Evolutionary conservation across 2,329 filamentous ascomycete species (phyloP).

Genomic region (Talaromyces sp.): DNA sequence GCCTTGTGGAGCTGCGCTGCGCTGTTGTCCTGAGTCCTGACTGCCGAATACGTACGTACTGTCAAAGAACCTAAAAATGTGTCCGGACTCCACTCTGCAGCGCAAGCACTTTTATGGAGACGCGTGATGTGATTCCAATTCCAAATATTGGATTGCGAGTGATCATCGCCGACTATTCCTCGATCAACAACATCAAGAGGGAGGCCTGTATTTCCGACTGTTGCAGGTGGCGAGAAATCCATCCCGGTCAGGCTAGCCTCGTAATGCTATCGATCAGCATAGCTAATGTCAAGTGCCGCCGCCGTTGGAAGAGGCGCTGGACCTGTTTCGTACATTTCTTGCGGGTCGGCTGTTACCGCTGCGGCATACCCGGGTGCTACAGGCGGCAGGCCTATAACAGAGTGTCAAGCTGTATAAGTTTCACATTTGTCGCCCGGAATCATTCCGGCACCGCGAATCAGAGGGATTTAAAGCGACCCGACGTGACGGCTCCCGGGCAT

Average conservation of each 20-base stretch:
- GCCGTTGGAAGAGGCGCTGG: not conserved
- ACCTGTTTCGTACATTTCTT: not conserved
- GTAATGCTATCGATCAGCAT: not conserved
- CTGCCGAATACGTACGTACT: not conserved
- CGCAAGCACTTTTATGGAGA: not conserved
- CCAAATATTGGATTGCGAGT: not conserved
- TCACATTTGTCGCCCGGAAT: not conserved
- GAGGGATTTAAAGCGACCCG: not conserved
- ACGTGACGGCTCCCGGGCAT: not conserved
- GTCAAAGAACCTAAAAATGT: not conserved
- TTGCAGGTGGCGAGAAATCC: not conserved
- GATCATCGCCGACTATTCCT: not conserved
- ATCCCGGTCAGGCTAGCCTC: not conserved
- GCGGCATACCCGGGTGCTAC: not conserved
- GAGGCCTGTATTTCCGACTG: not conserved
- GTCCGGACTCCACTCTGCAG: not conserved
- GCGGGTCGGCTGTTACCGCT: not conserved
- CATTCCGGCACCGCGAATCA: not conserved
- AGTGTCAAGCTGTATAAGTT: not conserved
- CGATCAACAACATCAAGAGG: not conserved
- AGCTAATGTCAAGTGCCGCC: not conserved
- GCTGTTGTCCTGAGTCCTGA: not conserved
- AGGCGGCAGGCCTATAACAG: not conserved
- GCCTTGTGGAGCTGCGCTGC: not conserved
- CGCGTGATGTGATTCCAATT: not conserved